phyloP scores from a whole-genome alignment of 208 protist genomes.

The Acanthamoeba healyi region DNA sequence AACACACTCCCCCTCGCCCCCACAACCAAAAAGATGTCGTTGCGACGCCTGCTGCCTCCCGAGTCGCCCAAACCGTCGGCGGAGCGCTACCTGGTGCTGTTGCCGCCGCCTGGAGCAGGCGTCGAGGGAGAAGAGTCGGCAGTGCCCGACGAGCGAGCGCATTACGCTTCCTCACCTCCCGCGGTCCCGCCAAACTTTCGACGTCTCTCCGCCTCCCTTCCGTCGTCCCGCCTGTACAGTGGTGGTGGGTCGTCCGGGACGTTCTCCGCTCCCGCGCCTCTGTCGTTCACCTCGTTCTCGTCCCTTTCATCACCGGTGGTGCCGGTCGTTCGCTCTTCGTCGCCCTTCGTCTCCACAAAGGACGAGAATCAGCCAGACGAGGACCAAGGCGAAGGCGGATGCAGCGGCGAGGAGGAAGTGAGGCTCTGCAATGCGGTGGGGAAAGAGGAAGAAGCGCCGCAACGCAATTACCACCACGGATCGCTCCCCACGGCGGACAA shows the following conservation, averaged over 20 bases:
- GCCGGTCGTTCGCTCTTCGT: too few species aligned
- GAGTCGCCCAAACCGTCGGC: not conserved
- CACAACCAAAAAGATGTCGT: not conserved
- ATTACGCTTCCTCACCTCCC: not conserved
- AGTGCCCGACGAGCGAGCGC: not conserved
- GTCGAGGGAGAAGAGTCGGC: too few species aligned
- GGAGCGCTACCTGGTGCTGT: not conserved
- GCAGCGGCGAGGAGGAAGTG: too few species aligned
- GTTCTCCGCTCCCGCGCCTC: not conserved
- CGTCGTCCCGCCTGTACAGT: not conserved
- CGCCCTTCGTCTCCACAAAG: slow-evolving; percentile 13
- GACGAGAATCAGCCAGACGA: not conserved
- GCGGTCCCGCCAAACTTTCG: not conserved
- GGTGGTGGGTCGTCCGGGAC: not conserved
- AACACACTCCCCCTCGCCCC: too few species aligned
- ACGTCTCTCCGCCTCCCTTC: not conserved
- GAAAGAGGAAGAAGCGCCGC: not conserved
- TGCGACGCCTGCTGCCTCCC: not conserved
- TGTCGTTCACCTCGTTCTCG: not conserved
- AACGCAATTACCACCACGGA: not conserved
- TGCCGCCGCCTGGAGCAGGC: not conserved
- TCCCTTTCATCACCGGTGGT: not conserved
- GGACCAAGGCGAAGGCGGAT: not conserved
- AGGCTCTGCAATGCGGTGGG: too few species aligned
- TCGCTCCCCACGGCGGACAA: too few species aligned